phyloP scores from a whole-genome alignment of 495 filamentous ascomycete species.

The Recurvomyces mirabilis region DNA sequence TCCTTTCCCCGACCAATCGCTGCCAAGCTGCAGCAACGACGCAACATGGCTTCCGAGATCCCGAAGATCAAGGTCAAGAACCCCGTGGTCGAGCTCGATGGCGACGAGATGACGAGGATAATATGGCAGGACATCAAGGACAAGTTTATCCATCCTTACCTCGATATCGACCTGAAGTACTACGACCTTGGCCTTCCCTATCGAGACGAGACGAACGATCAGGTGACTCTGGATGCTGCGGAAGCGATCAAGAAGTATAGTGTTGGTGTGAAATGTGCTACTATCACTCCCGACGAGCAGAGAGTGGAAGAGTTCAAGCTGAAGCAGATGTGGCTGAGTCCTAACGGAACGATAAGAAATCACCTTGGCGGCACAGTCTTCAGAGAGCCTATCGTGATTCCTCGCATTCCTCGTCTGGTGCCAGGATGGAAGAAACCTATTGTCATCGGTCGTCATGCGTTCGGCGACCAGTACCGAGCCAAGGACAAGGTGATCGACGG shows the following conservation, averaged over 20 bases:
- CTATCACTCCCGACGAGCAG: conserved; percentile 94
- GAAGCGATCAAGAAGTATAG: conserved; percentile 98
- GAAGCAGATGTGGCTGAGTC: conserved; percentile 99
- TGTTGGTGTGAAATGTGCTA: conserved; percentile 97
- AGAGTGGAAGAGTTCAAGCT: conserved; percentile 95
- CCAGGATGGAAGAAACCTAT: conserved; percentile 97
- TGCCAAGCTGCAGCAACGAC: conserved; percentile 15
- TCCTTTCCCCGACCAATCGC: conserved; percentile 15
- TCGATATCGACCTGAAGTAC: conserved; percentile 97
- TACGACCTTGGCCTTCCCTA: conserved; percentile 93
- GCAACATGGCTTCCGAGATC: conserved; percentile 19
- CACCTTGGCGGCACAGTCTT: conserved; percentile 92
- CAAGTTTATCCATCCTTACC: conserved; percentile 59
- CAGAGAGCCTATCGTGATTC: conserved; percentile 95
- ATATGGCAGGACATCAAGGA: conserved; percentile 99
- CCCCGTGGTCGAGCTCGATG: conserved; percentile 87
- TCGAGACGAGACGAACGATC: conserved; percentile 88
- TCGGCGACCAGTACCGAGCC: conserved; percentile 96
- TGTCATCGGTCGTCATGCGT: conserved; percentile 96
- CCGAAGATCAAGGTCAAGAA: conserved; percentile 41
- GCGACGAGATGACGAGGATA: conserved; percentile 98
- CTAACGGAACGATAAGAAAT: conserved; percentile 97
- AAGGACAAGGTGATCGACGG: conserved; percentile 75
- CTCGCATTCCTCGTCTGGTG: conserved; percentile 79
- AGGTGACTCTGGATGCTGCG: conserved; percentile 87